phyloP scores from a whole-genome alignment of 768 basidiomycete species.

The Leccinum aurantiacum region DNA sequence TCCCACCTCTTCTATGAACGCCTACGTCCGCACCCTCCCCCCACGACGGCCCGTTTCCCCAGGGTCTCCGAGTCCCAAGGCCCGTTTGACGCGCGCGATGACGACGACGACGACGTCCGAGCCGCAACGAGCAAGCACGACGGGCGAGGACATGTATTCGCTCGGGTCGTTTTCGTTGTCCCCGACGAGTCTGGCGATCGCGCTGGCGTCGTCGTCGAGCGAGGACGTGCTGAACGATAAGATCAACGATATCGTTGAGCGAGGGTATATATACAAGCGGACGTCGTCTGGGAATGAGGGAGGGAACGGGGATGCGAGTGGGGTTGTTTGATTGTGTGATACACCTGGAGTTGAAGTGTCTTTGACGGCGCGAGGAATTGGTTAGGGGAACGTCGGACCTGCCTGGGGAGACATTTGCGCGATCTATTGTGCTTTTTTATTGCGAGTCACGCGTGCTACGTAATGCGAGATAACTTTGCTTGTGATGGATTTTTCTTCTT shows the following conservation, averaged over 20 bases:
- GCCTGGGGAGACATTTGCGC: too few species aligned
- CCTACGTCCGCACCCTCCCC: not conserved
- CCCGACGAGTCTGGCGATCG: constrained; percentile 24
- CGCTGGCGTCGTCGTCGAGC: constrained; percentile 24
- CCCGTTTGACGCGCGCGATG: constrained; percentile 1
- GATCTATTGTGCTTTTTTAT: not conserved
- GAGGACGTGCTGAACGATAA: constrained; percentile 27
- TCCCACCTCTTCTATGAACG: not conserved
- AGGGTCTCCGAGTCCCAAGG: constrained; percentile 10
- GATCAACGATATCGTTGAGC: constrained; percentile 39
- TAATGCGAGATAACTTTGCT: too few species aligned
- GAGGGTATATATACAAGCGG: constrained; percentile 33
- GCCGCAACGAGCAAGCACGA: constrained; percentile 4
- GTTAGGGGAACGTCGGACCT: too few species aligned
- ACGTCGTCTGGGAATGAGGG: not conserved
- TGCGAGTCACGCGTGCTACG: too few species aligned
- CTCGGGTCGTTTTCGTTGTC: constrained; percentile 27
- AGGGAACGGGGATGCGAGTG: not conserved
- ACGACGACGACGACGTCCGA: not conserved
- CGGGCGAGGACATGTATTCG: constrained; percentile 3
- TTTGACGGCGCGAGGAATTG: not conserved
- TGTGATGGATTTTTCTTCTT: too few species aligned
- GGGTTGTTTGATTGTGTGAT: too few species aligned
- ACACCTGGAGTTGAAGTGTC: not conserved
- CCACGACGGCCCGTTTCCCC: constrained; percentile 3